Percentiles rank a stretch among this genome's conserved stretches.
These are phyloP conservation scores for Suhomyces sp. DNA, from an alignment of 805 yeast species.

Conservation along the genomic window DNA sequence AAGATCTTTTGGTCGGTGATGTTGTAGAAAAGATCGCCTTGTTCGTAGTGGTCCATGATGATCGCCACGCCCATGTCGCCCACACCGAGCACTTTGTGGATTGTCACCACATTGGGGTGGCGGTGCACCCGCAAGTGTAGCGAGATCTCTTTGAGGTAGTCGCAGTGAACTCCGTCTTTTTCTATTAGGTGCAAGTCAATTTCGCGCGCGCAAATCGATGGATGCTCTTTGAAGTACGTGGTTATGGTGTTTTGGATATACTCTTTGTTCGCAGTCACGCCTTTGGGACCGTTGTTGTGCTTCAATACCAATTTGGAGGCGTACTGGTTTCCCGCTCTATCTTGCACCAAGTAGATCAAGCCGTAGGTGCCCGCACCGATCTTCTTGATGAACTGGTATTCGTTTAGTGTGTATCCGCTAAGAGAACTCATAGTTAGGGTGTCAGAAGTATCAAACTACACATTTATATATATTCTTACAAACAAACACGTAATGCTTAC, in stretches of 20 bases:
- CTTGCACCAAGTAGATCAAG: conserved; percentile 66
- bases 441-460: too few relatives aligned
- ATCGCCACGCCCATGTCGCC: conserved; percentile 56
- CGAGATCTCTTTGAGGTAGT: conserved; percentile 61
- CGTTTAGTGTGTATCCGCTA: conserved; percentile 25
- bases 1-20: conserved; percentile 76
- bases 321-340: conserved; percentile 45
- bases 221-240: conserved; percentile 16
- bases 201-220: conserved; percentile 13
- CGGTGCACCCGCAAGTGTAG: conserved; percentile 71
- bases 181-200: conserved; percentile 23
- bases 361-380: conserved; percentile 89
- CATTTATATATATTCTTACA: background rate
- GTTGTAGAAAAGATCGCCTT: conserved; percentile 83
- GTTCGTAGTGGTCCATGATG: conserved; percentile 80
- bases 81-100: conserved; percentile 68
- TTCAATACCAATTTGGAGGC: conserved; percentile 75
- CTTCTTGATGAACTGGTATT: conserved; percentile 43
- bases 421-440: background rate
- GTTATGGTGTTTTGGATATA: conserved; percentile 26
- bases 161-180: conserved; percentile 22
- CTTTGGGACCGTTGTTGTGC: conserved; percentile 26
- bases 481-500: background rate
- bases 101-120: conserved; percentile 75
- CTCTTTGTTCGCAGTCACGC: conserved; percentile 27